Evolutionary conservation across 495 filamentous ascomycete genomes (phyloP).

Genomic region (Sphaerosporella brunnea): DNA sequence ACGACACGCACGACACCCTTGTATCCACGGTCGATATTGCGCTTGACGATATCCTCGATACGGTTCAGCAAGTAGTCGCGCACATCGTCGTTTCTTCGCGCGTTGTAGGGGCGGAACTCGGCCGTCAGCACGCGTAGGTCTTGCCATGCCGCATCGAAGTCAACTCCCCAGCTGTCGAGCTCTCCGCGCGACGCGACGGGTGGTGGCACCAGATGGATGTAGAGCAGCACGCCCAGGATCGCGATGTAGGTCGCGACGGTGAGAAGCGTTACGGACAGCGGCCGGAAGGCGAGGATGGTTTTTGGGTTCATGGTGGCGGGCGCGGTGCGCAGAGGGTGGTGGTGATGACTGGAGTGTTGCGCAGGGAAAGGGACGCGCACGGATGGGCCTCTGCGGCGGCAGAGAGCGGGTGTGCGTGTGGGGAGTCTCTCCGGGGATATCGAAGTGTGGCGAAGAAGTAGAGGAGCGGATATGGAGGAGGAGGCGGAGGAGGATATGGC

Average conservation of each 20-base stretch:
- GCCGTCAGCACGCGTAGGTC: conserved; percentile 61
- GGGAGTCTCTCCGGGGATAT: too few species aligned
- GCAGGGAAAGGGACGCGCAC: too few species aligned
- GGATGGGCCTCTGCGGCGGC: too few species aligned
- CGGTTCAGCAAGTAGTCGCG: conserved; percentile 57
- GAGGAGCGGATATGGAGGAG: too few species aligned
- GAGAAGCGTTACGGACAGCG: conserved; percentile 55
- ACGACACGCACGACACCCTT: conserved; percentile 43
- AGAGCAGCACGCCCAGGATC: conserved; percentile 38
- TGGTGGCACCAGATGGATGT: conserved; percentile 17
- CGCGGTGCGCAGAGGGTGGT: too few species aligned
- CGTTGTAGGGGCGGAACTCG: conserved; percentile 74
- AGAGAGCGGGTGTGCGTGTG: too few species aligned
- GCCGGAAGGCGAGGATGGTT: conserved; percentile 45
- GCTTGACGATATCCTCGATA: conserved; percentile 46
- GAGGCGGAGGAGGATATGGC: too few species aligned
- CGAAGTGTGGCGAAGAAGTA: too few species aligned
- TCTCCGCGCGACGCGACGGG: conserved; percentile 37
- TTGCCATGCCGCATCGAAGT: conserved; percentile 69
- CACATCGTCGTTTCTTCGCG: conserved; percentile 59
- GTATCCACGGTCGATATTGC: conserved; percentile 32
- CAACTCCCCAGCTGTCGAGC: conserved; percentile 40
- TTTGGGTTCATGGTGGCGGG: conserved; percentile 5
- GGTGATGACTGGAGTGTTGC: too few species aligned
- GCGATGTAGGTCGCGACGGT: conserved; percentile 51